Evolutionary conservation across 2,329 filamentous ascomycete species (phyloP).

Genomic region (Hypoxylon sp.): DNA sequence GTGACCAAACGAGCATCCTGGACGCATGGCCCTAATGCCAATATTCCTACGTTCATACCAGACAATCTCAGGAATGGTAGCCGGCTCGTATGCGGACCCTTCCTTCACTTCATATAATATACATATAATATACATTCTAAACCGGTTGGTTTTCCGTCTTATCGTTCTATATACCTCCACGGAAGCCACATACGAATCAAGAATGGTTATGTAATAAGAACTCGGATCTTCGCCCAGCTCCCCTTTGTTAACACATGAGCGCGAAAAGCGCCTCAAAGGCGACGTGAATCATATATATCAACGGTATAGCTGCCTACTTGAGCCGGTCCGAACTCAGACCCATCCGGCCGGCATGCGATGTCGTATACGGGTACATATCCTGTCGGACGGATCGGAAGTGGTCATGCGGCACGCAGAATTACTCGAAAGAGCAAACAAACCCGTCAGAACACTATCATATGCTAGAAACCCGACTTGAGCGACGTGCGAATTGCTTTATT

Average conservation of each 20-base stretch:
- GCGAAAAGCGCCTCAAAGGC: conserved; percentile 10
- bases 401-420: neutral
- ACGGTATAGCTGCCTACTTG: conserved; percentile 4
- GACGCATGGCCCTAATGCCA: conserved; percentile 5
- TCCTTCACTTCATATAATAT: neutral
- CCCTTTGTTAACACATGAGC: neutral
- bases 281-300: neutral
- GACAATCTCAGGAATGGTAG: conserved; percentile 13
- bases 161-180: conserved; percentile 9
- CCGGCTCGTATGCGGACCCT: conserved; percentile 1
- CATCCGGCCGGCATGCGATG: conserved; percentile 1
- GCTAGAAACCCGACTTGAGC: neutral
- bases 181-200: conserved; percentile 2
- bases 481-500: neutral
- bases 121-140: neutral
- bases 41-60: conserved; percentile 6
- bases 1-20: conserved; percentile 7
- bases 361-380: neutral
- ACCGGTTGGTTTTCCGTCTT: conserved; percentile 4
- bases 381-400: neutral
- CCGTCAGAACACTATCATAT: conserved; percentile 1
- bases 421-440: neutral
- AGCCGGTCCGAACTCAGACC: conserved; percentile 8
- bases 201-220: conserved; percentile 8
- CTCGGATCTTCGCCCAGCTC: conserved; percentile 1